Conservation (phyloP, 805 yeast genomes). For the Komagataella kurtzmanii region DNA sequence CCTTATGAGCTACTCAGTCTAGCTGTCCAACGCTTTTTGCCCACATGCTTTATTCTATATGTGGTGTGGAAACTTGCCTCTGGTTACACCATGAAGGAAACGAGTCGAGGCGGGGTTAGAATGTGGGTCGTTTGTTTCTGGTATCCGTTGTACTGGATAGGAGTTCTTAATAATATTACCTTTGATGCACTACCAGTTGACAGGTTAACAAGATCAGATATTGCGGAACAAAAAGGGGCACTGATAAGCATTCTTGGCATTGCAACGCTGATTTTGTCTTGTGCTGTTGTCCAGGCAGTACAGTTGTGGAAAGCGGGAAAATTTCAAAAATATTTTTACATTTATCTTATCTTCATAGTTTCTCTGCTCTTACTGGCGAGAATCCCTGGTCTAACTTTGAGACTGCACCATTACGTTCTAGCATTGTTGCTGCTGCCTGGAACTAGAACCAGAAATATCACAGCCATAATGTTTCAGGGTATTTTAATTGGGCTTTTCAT, state of each 20-base stretch:
- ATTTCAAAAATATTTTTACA: conserved; percentile 40
- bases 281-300: conserved; percentile 64
- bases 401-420: conserved; percentile 71
- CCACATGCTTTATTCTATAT: conserved; percentile 56
- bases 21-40: conserved; percentile 64
- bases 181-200: conserved; percentile 86
- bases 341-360: conserved; percentile 33
- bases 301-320: conserved; percentile 70
- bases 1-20: conserved; percentile 53
- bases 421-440: conserved; percentile 77
- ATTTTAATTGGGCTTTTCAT: conserved; percentile 66
- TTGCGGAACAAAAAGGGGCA: conserved; percentile 69
- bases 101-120: background rate
- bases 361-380: conserved; percentile 29
- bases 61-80: conserved; percentile 53
- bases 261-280: conserved; percentile 27
- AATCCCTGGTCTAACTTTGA: conserved; percentile 56
- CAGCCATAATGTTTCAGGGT: conserved; percentile 74
- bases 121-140: conserved; percentile 38
- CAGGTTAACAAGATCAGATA: conserved; percentile 58
- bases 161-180: conserved; percentile 73
- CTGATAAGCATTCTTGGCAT: conserved; percentile 46
- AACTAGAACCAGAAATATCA: conserved; percentile 57
- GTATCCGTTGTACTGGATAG: conserved; percentile 78
- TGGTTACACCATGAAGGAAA: background rate